Evolutionary conservation across 345 rosid species (phyloP), one percentile per base, ranked within the genome.

Genomic region (Eucalyptus albens): DNA sequence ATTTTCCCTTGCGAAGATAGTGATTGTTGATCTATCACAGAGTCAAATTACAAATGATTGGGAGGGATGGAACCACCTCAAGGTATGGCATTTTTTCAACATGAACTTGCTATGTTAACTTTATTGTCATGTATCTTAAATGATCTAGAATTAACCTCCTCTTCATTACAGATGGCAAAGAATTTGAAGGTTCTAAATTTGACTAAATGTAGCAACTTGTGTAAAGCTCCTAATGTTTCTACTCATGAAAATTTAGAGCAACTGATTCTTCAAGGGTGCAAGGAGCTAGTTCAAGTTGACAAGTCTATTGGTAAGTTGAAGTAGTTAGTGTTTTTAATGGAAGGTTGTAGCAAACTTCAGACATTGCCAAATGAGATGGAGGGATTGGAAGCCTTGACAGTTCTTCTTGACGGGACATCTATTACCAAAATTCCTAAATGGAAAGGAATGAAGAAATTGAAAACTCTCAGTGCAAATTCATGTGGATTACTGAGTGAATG

Each of bases 331-430:
- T 16, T 16, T 0, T 67, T 67, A 67, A 31, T 67, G 12, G 1
- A 0, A n/a, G 1, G 1, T 14, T 65, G 77, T n/a, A 0, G 3
- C 3, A 4, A n/a, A 15, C 77, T 65, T 15, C 37, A 4, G 2
- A 0, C 11, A 0, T 65, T 65, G 77, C 69, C 31, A 1, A 4
- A 65, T 1, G 11, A n/a, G 77, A 65, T 65, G 11, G 77, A 2
- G 3, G 3, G 7, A 65, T 0, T n/a, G 6, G 77, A n/a, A 65
- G 19, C 21, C 21, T n/a, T 65, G 1, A n/a, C 1, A 8, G 40
- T 65, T 7, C 17, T n/a, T 15, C 6, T 65, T n/a, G 72, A n/a
- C 7, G 5, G 10, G 19, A n/a, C 72, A 14, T 29, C 19, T 14
- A 65, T 65, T 13, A 65, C 37, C 11, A 15, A 1, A 1, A 65